These are phyloP conservation scores for Debaryomyces coudertii DNA, from an alignment of 1,139 yeast species.

Conservation along the genomic window DNA sequence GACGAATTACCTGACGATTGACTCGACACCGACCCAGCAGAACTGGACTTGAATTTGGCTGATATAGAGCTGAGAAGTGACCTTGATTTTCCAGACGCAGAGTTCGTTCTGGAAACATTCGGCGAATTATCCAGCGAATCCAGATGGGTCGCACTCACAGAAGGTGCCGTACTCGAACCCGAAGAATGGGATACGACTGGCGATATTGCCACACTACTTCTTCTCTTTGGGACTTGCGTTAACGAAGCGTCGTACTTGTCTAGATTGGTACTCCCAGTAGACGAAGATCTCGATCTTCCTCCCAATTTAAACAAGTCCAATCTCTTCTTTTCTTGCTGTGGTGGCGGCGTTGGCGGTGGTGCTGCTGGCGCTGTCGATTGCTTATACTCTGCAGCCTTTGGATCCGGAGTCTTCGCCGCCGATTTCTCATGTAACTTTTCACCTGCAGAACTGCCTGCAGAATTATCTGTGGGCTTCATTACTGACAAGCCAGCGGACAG, in stretches of 20 bases:
- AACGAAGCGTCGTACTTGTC: not conserved
- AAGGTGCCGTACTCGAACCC: slow-evolving; percentile 40
- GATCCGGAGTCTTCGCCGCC: not conserved
- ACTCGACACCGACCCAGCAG: slow-evolving; percentile 10
- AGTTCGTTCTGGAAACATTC: slow-evolving; percentile 26
- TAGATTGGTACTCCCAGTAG: slow-evolving; percentile 24
- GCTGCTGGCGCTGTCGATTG: not conserved
- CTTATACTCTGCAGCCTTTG: slow-evolving; percentile 15
- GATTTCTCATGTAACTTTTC: not conserved
- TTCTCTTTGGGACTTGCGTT: slow-evolving; percentile 12
- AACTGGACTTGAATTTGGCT: slow-evolving; percentile 50
- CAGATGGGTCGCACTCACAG: slow-evolving; percentile 67
- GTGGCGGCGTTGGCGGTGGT: slow-evolving; percentile 5
- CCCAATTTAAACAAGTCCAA: slow-evolving; percentile 27
- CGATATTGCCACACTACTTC: slow-evolving; percentile 9
- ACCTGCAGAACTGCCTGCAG: not conserved
- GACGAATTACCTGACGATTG: slow-evolving; percentile 13
- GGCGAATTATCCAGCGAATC: slow-evolving; percentile 17
- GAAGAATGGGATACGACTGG: slow-evolving; percentile 14
- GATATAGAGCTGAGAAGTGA: slow-evolving; percentile 56
- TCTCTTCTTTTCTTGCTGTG: slow-evolving; percentile 8
- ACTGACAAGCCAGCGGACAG: too few species aligned
- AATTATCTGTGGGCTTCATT: not conserved
- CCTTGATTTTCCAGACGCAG: slow-evolving; percentile 34
- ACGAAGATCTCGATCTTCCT: slow-evolving; percentile 37